Percentiles rank a stretch among this genome's conserved stretches.
Conservation (phyloP, 495 filamentous ascomycete genomes). For the Clavariopsis aquatica region DNA sequence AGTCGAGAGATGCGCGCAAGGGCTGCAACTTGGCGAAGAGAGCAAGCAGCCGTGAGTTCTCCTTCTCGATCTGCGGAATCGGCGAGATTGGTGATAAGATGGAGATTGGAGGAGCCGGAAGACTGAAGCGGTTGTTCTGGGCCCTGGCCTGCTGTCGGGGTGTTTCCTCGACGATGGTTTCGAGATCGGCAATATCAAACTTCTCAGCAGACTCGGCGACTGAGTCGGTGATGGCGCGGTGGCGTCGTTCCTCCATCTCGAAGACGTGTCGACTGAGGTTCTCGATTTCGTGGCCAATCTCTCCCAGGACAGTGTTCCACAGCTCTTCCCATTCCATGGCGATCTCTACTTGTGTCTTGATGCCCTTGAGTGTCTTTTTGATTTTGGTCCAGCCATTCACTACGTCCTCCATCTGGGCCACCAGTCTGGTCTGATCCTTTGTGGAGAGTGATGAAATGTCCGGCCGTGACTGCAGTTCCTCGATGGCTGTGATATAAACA, state of each 20-base stretch:
- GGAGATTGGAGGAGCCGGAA: slow-evolving; percentile 57
- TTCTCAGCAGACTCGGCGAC: slow-evolving; percentile 55
- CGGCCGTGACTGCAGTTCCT: slow-evolving; percentile 75
- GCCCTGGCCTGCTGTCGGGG: slow-evolving; percentile 59
- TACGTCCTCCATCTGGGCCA: slow-evolving; percentile 84
- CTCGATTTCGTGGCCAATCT: slow-evolving; percentile 89
- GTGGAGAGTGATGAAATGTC: slow-evolving; percentile 72
- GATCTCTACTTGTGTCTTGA: slow-evolving; percentile 89
- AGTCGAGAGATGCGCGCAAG: slow-evolving; percentile 86
- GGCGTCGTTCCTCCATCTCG: slow-evolving; percentile 93
- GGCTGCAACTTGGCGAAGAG: slow-evolving; percentile 95
- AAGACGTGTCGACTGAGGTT: slow-evolving; percentile 80
- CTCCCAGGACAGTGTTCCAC: slow-evolving; percentile 88
- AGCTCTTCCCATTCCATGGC: slow-evolving; percentile 99
- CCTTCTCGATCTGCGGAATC: slow-evolving; percentile 62
- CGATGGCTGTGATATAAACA: slow-evolving; percentile 88
- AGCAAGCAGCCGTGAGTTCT: slow-evolving; percentile 78
- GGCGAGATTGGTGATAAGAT: slow-evolving; percentile 56
- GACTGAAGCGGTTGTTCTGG: slow-evolving; percentile 64
- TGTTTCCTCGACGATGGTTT: slow-evolving; percentile 86
- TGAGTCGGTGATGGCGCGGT: slow-evolving; percentile 60
- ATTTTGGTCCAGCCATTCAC: slow-evolving; percentile 82
- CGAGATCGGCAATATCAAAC: slow-evolving; percentile 84
- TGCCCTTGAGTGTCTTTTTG: slow-evolving; percentile 66
- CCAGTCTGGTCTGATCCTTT: slow-evolving; percentile 67